phyloP scores from a whole-genome alignment of 345 rosid genomes.

The Moricandia moricandioides region DNA sequence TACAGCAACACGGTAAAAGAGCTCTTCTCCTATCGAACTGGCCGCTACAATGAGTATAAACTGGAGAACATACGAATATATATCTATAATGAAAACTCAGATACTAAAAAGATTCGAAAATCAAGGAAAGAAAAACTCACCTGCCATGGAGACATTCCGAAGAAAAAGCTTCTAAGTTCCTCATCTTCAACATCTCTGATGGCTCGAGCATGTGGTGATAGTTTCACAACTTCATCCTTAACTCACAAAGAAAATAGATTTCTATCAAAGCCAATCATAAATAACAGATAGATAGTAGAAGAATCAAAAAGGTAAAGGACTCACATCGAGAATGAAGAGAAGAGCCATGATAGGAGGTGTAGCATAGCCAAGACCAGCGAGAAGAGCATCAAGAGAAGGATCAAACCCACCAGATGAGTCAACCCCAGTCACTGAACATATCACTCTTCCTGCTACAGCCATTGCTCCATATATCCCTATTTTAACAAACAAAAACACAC shows the following conservation, averaged over 20 bases:
- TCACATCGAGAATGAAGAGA: constrained; percentile 84
- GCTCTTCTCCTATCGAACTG: constrained; percentile 98
- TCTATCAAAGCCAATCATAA: too few species aligned
- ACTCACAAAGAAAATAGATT: too few species aligned
- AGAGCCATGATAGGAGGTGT: constrained; percentile 96
- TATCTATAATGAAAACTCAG: neutral
- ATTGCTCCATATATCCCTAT: constrained; percentile 94
- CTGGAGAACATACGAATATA: too few species aligned
- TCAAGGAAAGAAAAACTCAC: constrained; percentile 28
- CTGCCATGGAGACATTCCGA: constrained; percentile 99
- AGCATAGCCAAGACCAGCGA: constrained; percentile 88
- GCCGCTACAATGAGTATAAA: constrained; percentile 80
- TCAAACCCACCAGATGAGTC: constrained; percentile 85
- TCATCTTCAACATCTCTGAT: constrained; percentile 98
- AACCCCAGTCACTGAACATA: constrained; percentile 81
- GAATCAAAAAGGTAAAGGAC: neutral
- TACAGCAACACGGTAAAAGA: constrained; percentile 93
- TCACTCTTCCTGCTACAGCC: constrained; percentile 83
- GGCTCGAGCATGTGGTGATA: constrained; percentile 95
- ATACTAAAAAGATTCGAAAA: neutral
- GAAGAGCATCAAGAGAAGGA: constrained; percentile 67
- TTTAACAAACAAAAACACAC: neutral
- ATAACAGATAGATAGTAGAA: too few species aligned
- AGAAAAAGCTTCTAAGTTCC: constrained; percentile 91
- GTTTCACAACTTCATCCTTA: constrained; percentile 91